These are phyloP conservation scores for Puccinia polysora DNA, from an alignment of 1,284 basidiomycete species.

Conservation along the genomic window DNA sequence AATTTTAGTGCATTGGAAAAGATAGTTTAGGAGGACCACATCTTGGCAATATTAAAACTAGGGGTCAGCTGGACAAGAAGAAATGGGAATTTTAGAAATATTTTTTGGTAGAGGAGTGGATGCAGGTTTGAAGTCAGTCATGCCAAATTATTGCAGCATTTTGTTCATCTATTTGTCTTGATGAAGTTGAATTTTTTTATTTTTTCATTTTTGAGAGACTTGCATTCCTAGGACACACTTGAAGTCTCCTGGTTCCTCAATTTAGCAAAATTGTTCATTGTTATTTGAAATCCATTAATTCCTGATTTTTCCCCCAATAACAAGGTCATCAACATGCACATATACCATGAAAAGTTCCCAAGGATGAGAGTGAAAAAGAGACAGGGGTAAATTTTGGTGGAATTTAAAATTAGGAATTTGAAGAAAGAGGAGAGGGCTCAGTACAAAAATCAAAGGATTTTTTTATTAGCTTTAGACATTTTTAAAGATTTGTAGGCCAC, in stretches of 20 bases:
- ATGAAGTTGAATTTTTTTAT: not conserved
- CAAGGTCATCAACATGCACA: too few species aligned
- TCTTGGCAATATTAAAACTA: not conserved
- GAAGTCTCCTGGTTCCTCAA: not conserved
- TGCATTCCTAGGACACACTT: not conserved
- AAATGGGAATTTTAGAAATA: not conserved
- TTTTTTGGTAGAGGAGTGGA: not conserved
- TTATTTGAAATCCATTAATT: too few species aligned
- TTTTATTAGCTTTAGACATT: too few species aligned
- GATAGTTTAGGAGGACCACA: conserved; percentile 1
- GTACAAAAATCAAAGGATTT: too few species aligned
- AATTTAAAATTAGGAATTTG: too few species aligned
- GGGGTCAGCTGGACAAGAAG: not conserved
- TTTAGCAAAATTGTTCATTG: not conserved
- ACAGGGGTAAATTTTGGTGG: too few species aligned
- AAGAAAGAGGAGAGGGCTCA: too few species aligned
- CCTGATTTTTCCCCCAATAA: too few species aligned
- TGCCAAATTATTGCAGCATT: not conserved
- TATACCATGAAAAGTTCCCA: too few species aligned
- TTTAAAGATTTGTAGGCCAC: too few species aligned
- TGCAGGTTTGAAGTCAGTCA: not conserved
- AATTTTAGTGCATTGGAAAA: conserved; percentile 10
- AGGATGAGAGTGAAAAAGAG: too few species aligned
- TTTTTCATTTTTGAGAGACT: not conserved
- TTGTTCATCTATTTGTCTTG: conserved; percentile 7